phyloP scores from a whole-genome alignment of 495 filamentous ascomycete species.

The Amorphotheca resinae region DNA sequence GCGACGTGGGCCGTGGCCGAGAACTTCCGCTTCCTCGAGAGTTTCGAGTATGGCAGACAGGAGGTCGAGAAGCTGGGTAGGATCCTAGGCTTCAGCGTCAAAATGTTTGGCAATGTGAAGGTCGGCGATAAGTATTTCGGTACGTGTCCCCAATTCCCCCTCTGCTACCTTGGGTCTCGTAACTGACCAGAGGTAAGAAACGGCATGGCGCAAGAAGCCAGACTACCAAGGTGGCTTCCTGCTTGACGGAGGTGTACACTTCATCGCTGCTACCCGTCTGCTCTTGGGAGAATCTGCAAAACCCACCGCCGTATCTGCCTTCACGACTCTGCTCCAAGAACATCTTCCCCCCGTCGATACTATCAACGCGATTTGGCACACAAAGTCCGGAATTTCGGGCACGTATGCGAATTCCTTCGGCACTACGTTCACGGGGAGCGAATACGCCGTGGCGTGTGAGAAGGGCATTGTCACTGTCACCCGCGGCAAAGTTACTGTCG shows the following conservation, averaged over 20 bases:
- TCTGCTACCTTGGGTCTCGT: not conserved
- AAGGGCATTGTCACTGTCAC: slow-evolving; percentile 36
- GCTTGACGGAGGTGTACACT: slow-evolving; percentile 67
- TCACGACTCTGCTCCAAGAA: slow-evolving; percentile 41
- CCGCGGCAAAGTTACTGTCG: slow-evolving; percentile 26
- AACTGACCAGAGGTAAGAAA: slow-evolving; percentile 30
- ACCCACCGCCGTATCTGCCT: slow-evolving; percentile 40
- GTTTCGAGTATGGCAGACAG: slow-evolving; percentile 42
- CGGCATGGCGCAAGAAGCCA: slow-evolving; percentile 61
- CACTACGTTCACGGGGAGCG: slow-evolving; percentile 43
- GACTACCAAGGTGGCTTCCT: slow-evolving; percentile 67
- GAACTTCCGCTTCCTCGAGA: slow-evolving; percentile 57
- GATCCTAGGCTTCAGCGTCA: slow-evolving; percentile 50
- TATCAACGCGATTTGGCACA: slow-evolving; percentile 49
- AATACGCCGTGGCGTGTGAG: slow-evolving; percentile 41
- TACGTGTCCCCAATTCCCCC: slow-evolving; percentile 19
- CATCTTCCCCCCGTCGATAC: slow-evolving; percentile 69
- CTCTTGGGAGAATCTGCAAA: slow-evolving; percentile 43
- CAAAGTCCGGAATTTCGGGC: slow-evolving; percentile 49
- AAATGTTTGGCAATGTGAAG: slow-evolving; percentile 41
- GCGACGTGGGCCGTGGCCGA: slow-evolving; percentile 58
- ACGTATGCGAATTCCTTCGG: slow-evolving; percentile 51
- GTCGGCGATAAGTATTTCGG: slow-evolving; percentile 44
- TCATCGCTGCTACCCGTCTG: slow-evolving; percentile 47
- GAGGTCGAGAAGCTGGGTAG: slow-evolving; percentile 48